Base-by-base conservation (phyloP, 176 grass and related monocot genomes). In the Bolboschoenus planiculmis region DNA sequence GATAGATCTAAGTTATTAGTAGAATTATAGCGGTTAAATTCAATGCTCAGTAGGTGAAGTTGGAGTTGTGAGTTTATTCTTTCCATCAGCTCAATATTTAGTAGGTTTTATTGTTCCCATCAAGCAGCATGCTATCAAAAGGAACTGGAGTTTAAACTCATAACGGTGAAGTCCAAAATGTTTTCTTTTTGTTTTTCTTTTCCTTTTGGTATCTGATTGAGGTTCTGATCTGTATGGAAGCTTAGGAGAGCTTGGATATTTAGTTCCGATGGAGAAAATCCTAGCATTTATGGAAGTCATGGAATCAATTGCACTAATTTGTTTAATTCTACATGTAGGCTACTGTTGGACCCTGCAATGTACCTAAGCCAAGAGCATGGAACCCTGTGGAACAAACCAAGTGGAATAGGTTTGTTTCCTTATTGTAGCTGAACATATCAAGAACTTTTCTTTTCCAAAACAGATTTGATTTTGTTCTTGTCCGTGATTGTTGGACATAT, bases 351-450 rank as follows among this genome's bases (percentile, higher is more conserved):
- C 95, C 97, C 46, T 99, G 97, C 60, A 92, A 88, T 85, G 89
- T 87, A 81, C 86, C 89, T 34, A 96, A 91, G 87, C 89, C 97
- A 34, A 95, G 93, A 70, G 87, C 88, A 27, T 99, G 92, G 97
- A 99, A 79, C 76, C 97, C 91, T 26, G 92, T 96, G 84, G 97
- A 96, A 77, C 87, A 96, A 81, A 89, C 92, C 87, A 96, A 96
- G 90, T 99, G 97, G 97, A 93, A 82, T 18, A 95, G 92, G 92
- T 99, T 89, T 26, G 86, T 47, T 79, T 88, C 54, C 56, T 77
- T 23, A 16, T 61, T 13, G 14, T 55, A 59, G 65, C 4, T 13
- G 26, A 2, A 5, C 21, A 82, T 56, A 35, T 61, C n/a, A 58
- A 51, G 59, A 67, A n/a, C 43, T 82, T 0, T 33, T 9, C 0